These are phyloP conservation scores for Acacia concinna DNA, from an alignment of 331 rosid genomes.

Conservation along the genomic window DNA sequence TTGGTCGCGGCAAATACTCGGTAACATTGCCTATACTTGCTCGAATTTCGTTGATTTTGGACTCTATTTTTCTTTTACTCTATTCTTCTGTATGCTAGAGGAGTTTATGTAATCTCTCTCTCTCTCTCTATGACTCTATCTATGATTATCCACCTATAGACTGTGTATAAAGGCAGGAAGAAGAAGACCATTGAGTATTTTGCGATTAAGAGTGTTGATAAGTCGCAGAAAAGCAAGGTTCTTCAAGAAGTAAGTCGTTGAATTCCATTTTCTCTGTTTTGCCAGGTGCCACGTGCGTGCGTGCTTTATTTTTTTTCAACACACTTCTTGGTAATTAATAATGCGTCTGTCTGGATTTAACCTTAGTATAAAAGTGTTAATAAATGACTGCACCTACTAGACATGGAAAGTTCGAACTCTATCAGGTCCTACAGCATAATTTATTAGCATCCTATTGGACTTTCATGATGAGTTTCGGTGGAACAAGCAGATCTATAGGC, in stretches of 20 bases:
- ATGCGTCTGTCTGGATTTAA: background rate
- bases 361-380: background rate
- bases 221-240: slow-evolving; percentile 82
- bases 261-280: background rate
- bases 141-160: slow-evolving; percentile 40
- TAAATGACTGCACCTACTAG: background rate
- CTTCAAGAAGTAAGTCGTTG: slow-evolving; percentile 82
- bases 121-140: background rate
- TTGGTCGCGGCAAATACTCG: slow-evolving; percentile 82
- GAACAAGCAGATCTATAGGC: background rate
- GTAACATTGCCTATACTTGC: slow-evolving; percentile 35
- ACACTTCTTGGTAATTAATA: background rate
- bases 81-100: background rate
- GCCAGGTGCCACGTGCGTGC: background rate
- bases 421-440: background rate
- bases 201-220: slow-evolving; percentile 94
- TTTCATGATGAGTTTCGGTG: background rate
- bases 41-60: background rate
- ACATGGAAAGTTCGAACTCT: background rate
- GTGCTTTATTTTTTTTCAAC: background rate
- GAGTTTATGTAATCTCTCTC: background rate
- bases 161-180: slow-evolving; percentile 97
- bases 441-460: background rate
- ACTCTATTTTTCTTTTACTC: background rate
- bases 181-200: slow-evolving; percentile 96